phyloP scores from a whole-genome alignment of 192 early-diverging fungal genomes.

The Chytriomyces sp. region DNA sequence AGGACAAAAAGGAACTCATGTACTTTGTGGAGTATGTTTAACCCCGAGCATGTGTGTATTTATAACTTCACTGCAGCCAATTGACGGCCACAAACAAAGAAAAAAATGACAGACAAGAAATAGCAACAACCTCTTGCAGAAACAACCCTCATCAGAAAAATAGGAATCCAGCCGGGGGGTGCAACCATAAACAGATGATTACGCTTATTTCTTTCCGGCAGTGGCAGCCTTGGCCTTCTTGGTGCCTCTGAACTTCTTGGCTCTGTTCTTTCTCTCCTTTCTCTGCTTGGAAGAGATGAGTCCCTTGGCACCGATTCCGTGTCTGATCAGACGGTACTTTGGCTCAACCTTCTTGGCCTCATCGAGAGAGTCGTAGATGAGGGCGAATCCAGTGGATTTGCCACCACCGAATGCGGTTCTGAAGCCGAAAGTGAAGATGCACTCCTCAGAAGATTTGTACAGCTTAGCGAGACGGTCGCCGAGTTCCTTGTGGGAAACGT shows the following conservation, averaged over 20 bases:
- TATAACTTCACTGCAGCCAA: no score
- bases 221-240: conserved; percentile 74
- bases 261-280: conserved; percentile 98
- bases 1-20: no score
- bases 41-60: no score
- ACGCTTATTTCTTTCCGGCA: conserved; percentile 31
- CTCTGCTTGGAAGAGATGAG: conserved; percentile 94
- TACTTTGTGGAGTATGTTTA: no score
- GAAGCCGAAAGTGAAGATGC: conserved; percentile 93
- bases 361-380: conserved; percentile 95
- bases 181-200: no score
- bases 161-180: no score
- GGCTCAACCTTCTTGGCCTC: conserved; percentile 98
- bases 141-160: no score
- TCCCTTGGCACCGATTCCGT: conserved; percentile 70
- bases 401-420: conserved; percentile 96
- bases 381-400: conserved; percentile 91
- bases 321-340: conserved; percentile 91
- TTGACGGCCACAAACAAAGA: no score
- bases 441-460: conserved; percentile 90
- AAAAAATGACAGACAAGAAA: no score
- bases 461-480: conserved; percentile 93
- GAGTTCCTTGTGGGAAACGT: conserved; percentile 90
- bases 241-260: conserved; percentile 98
- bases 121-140: no score